Conservation (phyloP, 331 rosid species). For the Quercus phellos region DNA sequence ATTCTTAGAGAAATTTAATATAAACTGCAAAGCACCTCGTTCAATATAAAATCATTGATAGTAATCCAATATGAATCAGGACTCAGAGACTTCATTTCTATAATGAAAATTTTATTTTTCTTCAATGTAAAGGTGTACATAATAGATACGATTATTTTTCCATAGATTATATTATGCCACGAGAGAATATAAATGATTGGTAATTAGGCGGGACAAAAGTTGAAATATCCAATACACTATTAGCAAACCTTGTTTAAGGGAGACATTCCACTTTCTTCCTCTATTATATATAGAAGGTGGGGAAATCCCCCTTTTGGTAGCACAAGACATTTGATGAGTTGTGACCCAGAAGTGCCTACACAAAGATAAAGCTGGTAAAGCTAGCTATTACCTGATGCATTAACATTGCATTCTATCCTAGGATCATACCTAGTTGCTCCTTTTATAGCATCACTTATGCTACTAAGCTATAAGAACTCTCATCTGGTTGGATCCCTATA, state of each 20-base stretch:
- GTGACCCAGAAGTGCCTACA: constrained; percentile 11
- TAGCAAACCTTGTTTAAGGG: no score
- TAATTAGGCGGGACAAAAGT: no score
- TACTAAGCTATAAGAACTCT: not conserved
- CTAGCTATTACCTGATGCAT: constrained; percentile 15
- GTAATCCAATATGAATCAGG: not conserved
- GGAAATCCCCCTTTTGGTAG: constrained; percentile 13
- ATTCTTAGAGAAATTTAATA: no score
- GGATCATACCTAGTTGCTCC: not conserved
- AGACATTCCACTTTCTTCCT: not conserved
- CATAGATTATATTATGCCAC: no score
- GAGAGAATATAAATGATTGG: no score
- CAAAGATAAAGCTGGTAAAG: constrained; percentile 1
- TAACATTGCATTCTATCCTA: constrained; percentile 19
- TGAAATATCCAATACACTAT: no score
- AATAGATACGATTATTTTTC: no score
- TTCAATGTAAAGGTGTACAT: no score
- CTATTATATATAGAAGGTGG: not conserved
- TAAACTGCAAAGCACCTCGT: no score
- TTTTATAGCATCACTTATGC: constrained; percentile 5
- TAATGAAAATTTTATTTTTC: no score
- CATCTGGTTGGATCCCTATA: constrained; percentile 4
- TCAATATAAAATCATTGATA: no score
- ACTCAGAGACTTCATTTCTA: no score
- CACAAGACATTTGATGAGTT: constrained; percentile 26